A percentile compares a stretch with the other conserved stretches of the same genome.
Evolutionary conservation across 129 eudicot genomes (phyloP).

Genomic region (Chrysanthemum seticuspe): DNA sequence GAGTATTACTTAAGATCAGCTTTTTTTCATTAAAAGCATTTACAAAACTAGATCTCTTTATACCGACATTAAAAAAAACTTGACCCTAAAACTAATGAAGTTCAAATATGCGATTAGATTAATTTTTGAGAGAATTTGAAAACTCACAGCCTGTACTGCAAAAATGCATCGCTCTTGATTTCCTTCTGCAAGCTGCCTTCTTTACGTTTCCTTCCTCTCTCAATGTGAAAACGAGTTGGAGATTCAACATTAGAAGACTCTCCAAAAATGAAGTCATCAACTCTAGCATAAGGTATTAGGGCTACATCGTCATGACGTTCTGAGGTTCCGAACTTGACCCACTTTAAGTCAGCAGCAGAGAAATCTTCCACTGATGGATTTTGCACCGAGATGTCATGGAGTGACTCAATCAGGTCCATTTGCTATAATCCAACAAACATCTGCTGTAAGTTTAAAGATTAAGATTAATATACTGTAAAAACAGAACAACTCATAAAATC

Average conservation of each 20-base stretch:
- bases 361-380: conserved; percentile 73
- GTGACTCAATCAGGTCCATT: conserved; percentile 77
- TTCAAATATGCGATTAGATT: background rate
- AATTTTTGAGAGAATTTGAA: background rate
- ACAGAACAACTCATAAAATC: too few species aligned
- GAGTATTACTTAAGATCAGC: conserved; percentile 14
- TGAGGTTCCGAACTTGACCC: conserved; percentile 68
- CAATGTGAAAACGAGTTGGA: conserved; percentile 93
- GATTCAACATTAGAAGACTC: conserved; percentile 78
- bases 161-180: conserved; percentile 74
- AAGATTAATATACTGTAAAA: too few species aligned
- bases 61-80: background rate
- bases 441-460: too few species aligned
- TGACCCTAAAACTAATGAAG: background rate
- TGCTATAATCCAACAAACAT: conserved; percentile 4
- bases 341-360: conserved; percentile 70
- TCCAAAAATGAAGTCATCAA: conserved; percentile 85
- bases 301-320: conserved; percentile 91
- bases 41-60: background rate
- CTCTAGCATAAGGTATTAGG: conserved; percentile 81
- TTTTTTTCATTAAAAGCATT: background rate
- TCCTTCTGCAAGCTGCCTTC: conserved; percentile 63
- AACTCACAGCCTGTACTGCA: conserved; percentile 84
- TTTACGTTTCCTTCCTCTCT: conserved; percentile 78
- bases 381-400: conserved; percentile 68